Evolutionary conservation across 495 filamentous ascomycete genomes (phyloP).

Genomic region (Pyronema domesticum): DNA sequence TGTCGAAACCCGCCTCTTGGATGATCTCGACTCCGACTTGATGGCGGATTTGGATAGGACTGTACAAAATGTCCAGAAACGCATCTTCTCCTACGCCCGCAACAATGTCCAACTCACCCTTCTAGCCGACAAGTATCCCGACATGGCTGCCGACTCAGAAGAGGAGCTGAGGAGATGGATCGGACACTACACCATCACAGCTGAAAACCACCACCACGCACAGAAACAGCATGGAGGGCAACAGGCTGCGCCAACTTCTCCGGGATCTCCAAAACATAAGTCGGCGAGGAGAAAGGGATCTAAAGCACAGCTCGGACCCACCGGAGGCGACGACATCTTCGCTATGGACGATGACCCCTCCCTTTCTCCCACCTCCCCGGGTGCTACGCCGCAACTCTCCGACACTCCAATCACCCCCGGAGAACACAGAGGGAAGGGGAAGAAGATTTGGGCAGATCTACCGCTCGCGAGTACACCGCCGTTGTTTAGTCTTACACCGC

Average conservation of each 20-base stretch:
- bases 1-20: constrained; percentile 68
- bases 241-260: not conserved
- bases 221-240: constrained; percentile 2
- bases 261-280: too few relatives aligned
- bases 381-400: too few relatives aligned
- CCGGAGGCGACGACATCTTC: constrained; percentile 1
- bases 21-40: constrained; percentile 72
- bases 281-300: not conserved
- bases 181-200: constrained; percentile 8
- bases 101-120: constrained; percentile 53
- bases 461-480: too few relatives aligned
- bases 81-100: constrained; percentile 53
- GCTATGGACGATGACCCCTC: constrained; percentile 3
- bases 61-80: constrained; percentile 64
- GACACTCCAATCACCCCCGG: too few relatives aligned
- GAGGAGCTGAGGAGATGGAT: constrained; percentile 39
- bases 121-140: constrained; percentile 49
- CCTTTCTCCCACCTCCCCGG: not conserved
- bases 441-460: too few relatives aligned
- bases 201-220: not conserved
- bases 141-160: constrained; percentile 7
- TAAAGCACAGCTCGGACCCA: not conserved
- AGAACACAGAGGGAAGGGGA: too few relatives aligned
- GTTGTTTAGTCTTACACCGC: not conserved
- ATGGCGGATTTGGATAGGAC: constrained; percentile 58